Conservation (phyloP, 768 basidiomycete species). For the Hortiboletus campestris region DNA sequence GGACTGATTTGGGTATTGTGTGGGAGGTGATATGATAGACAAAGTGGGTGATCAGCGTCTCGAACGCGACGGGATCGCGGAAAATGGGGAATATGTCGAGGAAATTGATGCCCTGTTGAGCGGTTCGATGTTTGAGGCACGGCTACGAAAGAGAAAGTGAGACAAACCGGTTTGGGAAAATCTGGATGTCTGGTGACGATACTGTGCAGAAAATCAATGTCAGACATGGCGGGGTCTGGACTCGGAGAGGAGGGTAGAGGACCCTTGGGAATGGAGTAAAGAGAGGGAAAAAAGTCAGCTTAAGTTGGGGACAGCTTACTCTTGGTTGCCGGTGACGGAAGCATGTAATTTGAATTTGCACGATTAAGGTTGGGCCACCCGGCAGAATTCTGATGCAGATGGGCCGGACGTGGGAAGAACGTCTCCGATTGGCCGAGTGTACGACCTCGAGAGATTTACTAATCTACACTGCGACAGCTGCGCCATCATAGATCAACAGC, state of each 20-base stretch:
- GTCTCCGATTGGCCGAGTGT: background rate
- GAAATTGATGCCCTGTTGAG: constrained; percentile 78
- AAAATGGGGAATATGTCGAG: constrained; percentile 95
- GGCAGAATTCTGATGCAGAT: background rate
- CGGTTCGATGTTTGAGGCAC: background rate
- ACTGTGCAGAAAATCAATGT: constrained; percentile 67
- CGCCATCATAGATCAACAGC: constrained; percentile 35
- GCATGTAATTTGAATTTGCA: constrained; percentile 1
- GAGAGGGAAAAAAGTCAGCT: background rate
- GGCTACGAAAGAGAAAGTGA: background rate
- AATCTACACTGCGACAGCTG: too few species aligned
- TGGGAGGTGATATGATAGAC: constrained; percentile 80
- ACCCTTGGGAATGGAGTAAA: constrained; percentile 1
- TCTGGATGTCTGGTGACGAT: constrained; percentile 63
- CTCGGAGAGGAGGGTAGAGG: background rate
- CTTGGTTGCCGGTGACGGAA: constrained; percentile 7
- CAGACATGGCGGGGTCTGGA: constrained; percentile 52
- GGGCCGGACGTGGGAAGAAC: background rate
- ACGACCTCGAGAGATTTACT: background rate
- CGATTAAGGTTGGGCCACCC: too few species aligned
- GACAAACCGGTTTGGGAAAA: constrained; percentile 85
- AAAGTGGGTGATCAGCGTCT: constrained; percentile 87
- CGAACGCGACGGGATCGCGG: constrained; percentile 80
- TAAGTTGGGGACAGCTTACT: background rate
- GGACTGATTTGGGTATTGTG: constrained; percentile 59